These are phyloP conservation scores for Wickerhamiella infanticola DNA, from an alignment of 1,139 yeast genomes.

Conservation along the genomic window DNA sequence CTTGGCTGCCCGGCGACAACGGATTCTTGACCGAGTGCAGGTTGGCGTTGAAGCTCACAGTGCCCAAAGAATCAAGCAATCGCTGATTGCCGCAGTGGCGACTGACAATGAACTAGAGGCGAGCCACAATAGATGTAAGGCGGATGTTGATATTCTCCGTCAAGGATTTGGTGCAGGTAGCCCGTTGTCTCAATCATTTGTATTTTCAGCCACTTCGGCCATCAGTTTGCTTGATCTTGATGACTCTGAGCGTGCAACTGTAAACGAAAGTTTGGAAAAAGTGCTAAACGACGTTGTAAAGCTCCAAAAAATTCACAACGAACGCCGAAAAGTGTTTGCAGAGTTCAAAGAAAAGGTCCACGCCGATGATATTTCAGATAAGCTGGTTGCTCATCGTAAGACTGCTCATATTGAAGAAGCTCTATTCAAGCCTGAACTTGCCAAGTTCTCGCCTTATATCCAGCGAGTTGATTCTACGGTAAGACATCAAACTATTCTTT, in stretches of 20 bases:
- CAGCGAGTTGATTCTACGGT: conserved; percentile 54
- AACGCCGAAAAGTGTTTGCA: conserved; percentile 43
- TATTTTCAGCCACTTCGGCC: neutral
- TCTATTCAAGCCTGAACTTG: conserved; percentile 53
- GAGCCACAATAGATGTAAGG: conserved; percentile 25
- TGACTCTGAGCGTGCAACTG: conserved; percentile 26
- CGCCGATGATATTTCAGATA: conserved; percentile 72
- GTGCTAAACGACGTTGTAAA: conserved; percentile 31
- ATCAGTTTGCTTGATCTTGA: conserved; percentile 47
- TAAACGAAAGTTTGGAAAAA: conserved; percentile 28
- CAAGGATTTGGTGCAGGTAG: neutral
- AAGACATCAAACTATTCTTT: conserved; percentile 42
- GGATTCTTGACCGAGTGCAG: conserved; percentile 9
- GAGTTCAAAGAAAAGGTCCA: conserved; percentile 60
- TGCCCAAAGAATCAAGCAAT: conserved; percentile 41
- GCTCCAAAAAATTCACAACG: conserved; percentile 37
- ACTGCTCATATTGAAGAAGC: conserved; percentile 39
- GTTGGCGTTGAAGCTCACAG: conserved; percentile 21
- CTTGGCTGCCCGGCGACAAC: conserved; percentile 13
- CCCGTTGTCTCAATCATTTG: conserved; percentile 1
- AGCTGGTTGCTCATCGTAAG: conserved; percentile 52
- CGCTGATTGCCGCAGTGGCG: conserved; percentile 50
- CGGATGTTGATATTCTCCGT: conserved; percentile 20
- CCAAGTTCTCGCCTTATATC: conserved; percentile 58
- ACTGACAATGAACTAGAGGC: conserved; percentile 47